phyloP scores from a whole-genome alignment of 805 yeast genomes.

The Monosporozyma aquatica region DNA sequence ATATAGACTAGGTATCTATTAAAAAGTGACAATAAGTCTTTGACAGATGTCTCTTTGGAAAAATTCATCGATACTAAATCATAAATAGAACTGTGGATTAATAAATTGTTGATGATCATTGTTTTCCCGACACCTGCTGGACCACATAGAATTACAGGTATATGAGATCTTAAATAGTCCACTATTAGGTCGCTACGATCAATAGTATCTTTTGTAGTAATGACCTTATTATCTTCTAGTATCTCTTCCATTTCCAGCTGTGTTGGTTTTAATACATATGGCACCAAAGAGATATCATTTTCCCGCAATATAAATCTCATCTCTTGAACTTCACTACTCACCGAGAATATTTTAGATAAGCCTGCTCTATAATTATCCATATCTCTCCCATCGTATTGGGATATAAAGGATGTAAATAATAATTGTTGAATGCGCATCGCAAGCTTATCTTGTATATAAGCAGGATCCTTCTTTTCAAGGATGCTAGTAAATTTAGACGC shows the following conservation, averaged over 20 bases:
- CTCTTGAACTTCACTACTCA: background rate
- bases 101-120: constrained; percentile 69
- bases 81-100: constrained; percentile 47
- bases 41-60: constrained; percentile 69
- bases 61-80: constrained; percentile 67
- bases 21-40: constrained; percentile 48
- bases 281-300: background rate
- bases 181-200: constrained; percentile 56
- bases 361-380: no score
- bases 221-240: constrained; percentile 49
- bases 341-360: background rate
- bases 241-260: constrained; percentile 52
- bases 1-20: constrained; percentile 65
- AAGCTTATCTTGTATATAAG: background rate
- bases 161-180: constrained; percentile 45
- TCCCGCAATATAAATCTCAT: background rate
- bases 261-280: constrained; percentile 22
- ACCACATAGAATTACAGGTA: constrained; percentile 71
- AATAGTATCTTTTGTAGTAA: constrained; percentile 73
- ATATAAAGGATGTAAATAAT: background rate
- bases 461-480: background rate
- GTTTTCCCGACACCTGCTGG: constrained; percentile 98
- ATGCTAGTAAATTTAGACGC: no score
- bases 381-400: background rate
- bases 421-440: background rate